Evolutionary conservation across 768 basidiomycete genomes (phyloP).

Genomic region (Solioccasus polychromus): DNA sequence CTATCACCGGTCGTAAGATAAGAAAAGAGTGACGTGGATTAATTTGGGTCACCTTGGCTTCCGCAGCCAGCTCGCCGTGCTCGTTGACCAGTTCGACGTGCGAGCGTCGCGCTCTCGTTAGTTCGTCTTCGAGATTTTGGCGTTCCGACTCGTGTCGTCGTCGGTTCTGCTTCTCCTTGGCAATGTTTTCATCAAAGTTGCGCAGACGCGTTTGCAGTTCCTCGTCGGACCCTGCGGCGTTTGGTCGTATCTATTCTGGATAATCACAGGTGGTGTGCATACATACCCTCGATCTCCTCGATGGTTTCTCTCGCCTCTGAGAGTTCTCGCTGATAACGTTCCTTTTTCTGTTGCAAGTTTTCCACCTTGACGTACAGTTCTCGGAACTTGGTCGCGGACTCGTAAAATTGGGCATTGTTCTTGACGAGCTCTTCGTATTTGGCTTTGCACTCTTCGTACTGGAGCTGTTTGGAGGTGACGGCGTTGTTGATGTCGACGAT

Average conservation of each 20-base stretch:
- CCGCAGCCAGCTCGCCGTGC: slow-evolving; percentile 68
- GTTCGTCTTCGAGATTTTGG: slow-evolving; percentile 62
- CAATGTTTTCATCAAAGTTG: slow-evolving; percentile 60
- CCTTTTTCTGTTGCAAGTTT: slow-evolving; percentile 57
- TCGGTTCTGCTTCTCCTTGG: slow-evolving; percentile 47
- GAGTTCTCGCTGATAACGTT: slow-evolving; percentile 59
- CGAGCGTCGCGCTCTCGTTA: slow-evolving; percentile 43
- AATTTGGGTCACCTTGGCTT: slow-evolving; percentile 57
- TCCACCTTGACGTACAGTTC: slow-evolving; percentile 77
- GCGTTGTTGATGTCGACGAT: slow-evolving; percentile 56
- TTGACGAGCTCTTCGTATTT: slow-evolving; percentile 62
- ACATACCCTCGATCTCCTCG: slow-evolving; percentile 68
- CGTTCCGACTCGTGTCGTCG: slow-evolving; percentile 46
- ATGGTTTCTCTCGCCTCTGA: slow-evolving; percentile 60
- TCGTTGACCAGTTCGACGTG: slow-evolving; percentile 57
- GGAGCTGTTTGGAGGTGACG: slow-evolving; percentile 68
- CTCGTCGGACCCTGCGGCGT: slow-evolving; percentile 60
- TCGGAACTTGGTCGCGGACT: slow-evolving; percentile 80
- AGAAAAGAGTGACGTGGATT: neutral
- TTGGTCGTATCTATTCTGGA: no score
- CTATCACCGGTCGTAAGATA: slow-evolving; percentile 35
- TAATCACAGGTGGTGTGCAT: neutral
- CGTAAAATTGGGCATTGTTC: slow-evolving; percentile 77
- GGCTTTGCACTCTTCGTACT: slow-evolving; percentile 68
- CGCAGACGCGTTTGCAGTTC: slow-evolving; percentile 57